Conservation (phyloP, 2,329 filamentous ascomycete species). For the Neonectria magnoliae region DNA sequence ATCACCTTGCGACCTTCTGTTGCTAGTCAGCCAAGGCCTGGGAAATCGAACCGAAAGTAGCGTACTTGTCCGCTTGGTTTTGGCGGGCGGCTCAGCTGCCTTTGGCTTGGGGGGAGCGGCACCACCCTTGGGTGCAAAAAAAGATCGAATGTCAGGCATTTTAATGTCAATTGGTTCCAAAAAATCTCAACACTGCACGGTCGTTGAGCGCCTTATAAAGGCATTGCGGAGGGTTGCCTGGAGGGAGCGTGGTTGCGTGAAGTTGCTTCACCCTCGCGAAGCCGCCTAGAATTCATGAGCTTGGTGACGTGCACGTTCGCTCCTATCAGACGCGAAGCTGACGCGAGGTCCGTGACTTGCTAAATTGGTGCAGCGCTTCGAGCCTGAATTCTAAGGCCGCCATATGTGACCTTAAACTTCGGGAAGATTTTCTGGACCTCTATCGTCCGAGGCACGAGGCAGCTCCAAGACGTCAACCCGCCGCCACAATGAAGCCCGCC, state of each 20-base stretch:
- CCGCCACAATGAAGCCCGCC: slow-evolving; percentile 58
- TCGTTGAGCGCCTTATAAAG: slow-evolving; percentile 33
- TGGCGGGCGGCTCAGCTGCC: slow-evolving; percentile 54
- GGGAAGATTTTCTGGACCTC: slow-evolving; percentile 49
- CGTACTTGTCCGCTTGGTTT: slow-evolving; percentile 59
- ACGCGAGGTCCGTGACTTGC: slow-evolving; percentile 56
- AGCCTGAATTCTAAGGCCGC: slow-evolving; percentile 38
- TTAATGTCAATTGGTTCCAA: slow-evolving; percentile 20
- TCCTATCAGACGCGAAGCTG: slow-evolving; percentile 53
- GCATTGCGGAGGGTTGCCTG: slow-evolving; percentile 38
- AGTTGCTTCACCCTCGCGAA: slow-evolving; percentile 5
- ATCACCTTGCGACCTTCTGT: slow-evolving; percentile 73
- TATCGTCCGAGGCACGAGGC: slow-evolving; percentile 37
- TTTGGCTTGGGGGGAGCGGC: slow-evolving; percentile 63
- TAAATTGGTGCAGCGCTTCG: slow-evolving; percentile 42
- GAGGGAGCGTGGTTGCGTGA: slow-evolving; percentile 22
- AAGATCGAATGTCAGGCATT: slow-evolving; percentile 93
- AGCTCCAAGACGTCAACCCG: slow-evolving; percentile 36
- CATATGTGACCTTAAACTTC: slow-evolving; percentile 21
- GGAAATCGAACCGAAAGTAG: slow-evolving; percentile 12
- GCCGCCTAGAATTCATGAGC: slow-evolving; percentile 42
- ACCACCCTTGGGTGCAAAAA: slow-evolving; percentile 83
- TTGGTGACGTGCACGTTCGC: slow-evolving; percentile 48
- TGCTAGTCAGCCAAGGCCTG: slow-evolving; percentile 29
- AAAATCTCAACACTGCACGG: slow-evolving; percentile 8